Conservation (phyloP, 2,329 filamentous ascomycete genomes). For the Amylocarpus encephaloides region DNA sequence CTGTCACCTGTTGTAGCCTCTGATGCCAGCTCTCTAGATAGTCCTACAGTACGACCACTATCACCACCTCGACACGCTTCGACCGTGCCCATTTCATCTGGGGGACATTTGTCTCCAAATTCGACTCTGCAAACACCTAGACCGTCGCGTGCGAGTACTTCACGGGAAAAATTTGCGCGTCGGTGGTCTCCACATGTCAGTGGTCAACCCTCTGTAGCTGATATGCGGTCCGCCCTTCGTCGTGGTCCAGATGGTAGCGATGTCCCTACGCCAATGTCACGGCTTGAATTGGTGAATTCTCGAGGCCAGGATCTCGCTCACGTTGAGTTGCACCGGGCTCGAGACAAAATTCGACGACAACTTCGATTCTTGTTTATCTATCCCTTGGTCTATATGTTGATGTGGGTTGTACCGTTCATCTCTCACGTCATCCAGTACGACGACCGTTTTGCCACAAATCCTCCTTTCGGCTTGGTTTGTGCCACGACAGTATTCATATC, state of each 20-base stretch:
- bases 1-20: constrained; percentile 16
- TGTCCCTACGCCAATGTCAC: constrained; percentile 12
- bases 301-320: constrained; percentile 28
- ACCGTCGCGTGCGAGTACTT: constrained; percentile 17
- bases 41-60: constrained; percentile 17
- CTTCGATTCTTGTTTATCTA: constrained; percentile 71
- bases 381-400: constrained; percentile 62
- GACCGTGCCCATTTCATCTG: constrained; percentile 2
- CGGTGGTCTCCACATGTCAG: constrained; percentile 17
- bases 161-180: constrained; percentile 17
- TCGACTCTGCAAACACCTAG: constrained; percentile 5
- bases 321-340: constrained; percentile 34
- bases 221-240: constrained; percentile 21
- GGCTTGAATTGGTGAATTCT: constrained; percentile 25
- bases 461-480: constrained; percentile 51
- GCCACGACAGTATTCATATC: constrained; percentile 52
- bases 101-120: background rate
- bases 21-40: constrained; percentile 20
- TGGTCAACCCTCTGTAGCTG: constrained; percentile 14
- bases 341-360: constrained; percentile 57
- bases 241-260: constrained; percentile 13
- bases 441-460: constrained; percentile 42
- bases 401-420: constrained; percentile 68
- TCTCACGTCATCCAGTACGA: constrained; percentile 56
- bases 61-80: constrained; percentile 7